Base-by-base conservation (phyloP, 78 protist genomes). In the Dictyostelium purpureum region DNA sequence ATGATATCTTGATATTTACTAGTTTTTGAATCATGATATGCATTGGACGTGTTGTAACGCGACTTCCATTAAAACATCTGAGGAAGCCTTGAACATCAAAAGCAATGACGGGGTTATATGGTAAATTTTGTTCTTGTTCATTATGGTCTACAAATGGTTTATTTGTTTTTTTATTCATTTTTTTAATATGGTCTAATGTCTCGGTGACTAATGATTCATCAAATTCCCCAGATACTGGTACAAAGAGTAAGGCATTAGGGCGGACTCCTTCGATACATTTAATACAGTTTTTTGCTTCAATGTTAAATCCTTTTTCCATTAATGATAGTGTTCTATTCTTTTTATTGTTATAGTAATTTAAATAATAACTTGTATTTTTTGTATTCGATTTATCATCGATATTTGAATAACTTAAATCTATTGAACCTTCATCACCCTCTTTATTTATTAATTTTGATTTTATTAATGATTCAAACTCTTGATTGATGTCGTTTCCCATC, bases 71-170 rank as follows among this genome's bases (percentile, higher is more conserved):
- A 45, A 85, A 85, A 12, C 82, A 40, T 56, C 92, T 70, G 4
- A 85, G 31, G 19, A 85, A 74, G 3, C 92, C 92, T 57, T 85
- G 92, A 31, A 85, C 45, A 33, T 85, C 92, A 45, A 70, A 85
- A 31, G 92, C 92, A 19, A 85, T 31, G 14, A 85, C 35, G 38
- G 92, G 92, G 19, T 33, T 51, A 26, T 77, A 77, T 16, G 19
- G 7, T 26, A 28, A 24, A n/a, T n/a, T 24, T 54, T 54, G 31
- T n/a, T n/a, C 4, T 54, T 57, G 18, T 57, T 57, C 38, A 26
- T 57, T 28, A 16, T 33, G 16, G 10, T 11, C 9, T 33, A 33
- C 11, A 5, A 10, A 33, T 16, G 37, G 28, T 14, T 63, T 0
- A 0, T 9, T 1, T 24, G 21, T n/a, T 14, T 19, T 5, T 18